Evolutionary conservation across 768 basidiomycete species (phyloP).

Genomic region (Dictyophora rubrovolvata): DNA sequence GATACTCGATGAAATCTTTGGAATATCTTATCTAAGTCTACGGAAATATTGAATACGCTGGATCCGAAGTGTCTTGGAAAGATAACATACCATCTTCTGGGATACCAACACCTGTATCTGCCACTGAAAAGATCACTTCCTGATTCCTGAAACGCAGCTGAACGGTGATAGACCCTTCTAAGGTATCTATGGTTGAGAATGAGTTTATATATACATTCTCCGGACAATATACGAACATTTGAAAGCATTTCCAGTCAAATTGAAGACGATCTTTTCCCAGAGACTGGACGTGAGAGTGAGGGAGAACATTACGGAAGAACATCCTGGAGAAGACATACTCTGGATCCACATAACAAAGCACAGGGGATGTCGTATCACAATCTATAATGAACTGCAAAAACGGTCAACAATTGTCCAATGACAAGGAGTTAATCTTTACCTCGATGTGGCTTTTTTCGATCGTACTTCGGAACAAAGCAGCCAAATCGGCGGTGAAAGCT

Average conservation of each 20-base stretch:
- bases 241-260: conserved; percentile 26
- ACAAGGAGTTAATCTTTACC: conserved; percentile 3
- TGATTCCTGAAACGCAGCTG: conserved; percentile 16
- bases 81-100: conserved; percentile 18
- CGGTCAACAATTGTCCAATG: not conserved
- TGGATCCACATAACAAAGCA: conserved; percentile 22
- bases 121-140: conserved; percentile 22
- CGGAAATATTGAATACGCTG: not conserved
- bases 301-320: not conserved
- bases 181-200: conserved; percentile 19
- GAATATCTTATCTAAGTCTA: conserved; percentile 20
- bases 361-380: conserved; percentile 15
- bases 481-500: conserved; percentile 21
- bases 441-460: conserved; percentile 21
- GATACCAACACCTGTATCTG: conserved; percentile 31
- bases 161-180: conserved; percentile 24
- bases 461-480: conserved; percentile 23
- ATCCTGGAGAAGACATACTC: conserved; percentile 11
- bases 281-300: conserved; percentile 2
- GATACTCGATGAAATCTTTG: conserved; percentile 29
- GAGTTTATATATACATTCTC: conserved; percentile 15
- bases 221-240: conserved; percentile 18
- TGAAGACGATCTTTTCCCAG: conserved; percentile 21
- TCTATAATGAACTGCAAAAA: conserved; percentile 19
- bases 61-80: not conserved